Evolutionary conservation across 352 stramenopile genomes (phyloP).

Genomic region (Pilasporangium apinafurcum): DNA sequence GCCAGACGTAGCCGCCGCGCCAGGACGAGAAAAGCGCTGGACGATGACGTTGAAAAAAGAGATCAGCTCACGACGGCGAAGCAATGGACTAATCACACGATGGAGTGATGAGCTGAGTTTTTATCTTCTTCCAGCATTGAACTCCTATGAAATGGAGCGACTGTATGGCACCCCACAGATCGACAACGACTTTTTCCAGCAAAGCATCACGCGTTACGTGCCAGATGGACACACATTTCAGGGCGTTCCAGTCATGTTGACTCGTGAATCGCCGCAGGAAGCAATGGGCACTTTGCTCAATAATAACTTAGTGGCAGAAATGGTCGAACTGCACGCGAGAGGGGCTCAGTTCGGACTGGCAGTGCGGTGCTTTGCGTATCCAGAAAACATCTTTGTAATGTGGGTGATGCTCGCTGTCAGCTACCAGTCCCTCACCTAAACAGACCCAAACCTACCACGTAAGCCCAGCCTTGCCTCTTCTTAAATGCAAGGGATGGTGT

Average conservation of each 20-base stretch:
- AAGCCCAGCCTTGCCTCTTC: no score
- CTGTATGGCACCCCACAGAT: constrained; percentile 53
- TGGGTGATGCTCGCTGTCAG: constrained; percentile 86
- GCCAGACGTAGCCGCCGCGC: constrained; percentile 19
- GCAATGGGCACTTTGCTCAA: constrained; percentile 33
- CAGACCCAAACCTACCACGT: no score
- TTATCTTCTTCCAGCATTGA: constrained; percentile 77
- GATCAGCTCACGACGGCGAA: constrained; percentile 34
- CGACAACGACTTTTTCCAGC: constrained; percentile 80
- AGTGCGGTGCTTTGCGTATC: constrained; percentile 74
- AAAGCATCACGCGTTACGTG: constrained; percentile 73
- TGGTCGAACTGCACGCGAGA: constrained; percentile 59
- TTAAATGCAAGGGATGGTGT: no score
- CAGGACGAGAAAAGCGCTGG: constrained; percentile 47
- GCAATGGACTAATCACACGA: constrained; percentile 42
- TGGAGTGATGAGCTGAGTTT: constrained; percentile 79
- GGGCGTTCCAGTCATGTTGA: constrained; percentile 73
- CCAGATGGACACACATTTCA: constrained; percentile 81
- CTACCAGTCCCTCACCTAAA: constrained; percentile 25
- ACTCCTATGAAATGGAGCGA: constrained; percentile 83
- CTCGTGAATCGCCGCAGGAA: constrained; percentile 15
- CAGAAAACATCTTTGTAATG: constrained; percentile 48
- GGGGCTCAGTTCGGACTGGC: constrained; percentile 63
- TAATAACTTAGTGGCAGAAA: constrained; percentile 41
- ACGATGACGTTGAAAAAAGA: constrained; percentile 19